Base-by-base conservation (phyloP, 148 eudicot genomes). In the Cornus suecica region DNA sequence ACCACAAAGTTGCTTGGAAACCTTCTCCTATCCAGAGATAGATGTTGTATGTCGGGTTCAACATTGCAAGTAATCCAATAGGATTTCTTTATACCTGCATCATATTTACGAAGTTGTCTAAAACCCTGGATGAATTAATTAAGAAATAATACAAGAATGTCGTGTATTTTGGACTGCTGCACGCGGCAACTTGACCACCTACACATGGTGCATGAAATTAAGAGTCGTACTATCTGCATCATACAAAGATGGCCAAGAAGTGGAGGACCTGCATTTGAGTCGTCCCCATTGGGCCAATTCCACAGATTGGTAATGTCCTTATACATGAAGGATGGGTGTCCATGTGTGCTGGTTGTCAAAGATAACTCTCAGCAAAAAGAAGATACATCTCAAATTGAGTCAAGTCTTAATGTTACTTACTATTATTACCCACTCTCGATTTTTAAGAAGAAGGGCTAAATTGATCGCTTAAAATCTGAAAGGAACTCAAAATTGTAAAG, bases 51-150 rank as follows among this genome's bases (percentile, higher is more conserved):
- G 67, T 95, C 97, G 62, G 97, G 97, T 72, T 91, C 97, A 73
- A 88, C 90, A 78, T 95, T 95, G 88, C 99, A 95, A 75, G 88
- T 90, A 78, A 91, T 88, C 89, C 93, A 91, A 81, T 92, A 95
- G 45, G 97, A 73, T 84, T 95, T 92, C 71, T 71, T 89, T 87
- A 95, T 88, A 34, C 99, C 99, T 95, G 82, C 54, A 79, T 65
- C 76, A 85, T 26, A 76, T 74, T 8, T 70, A 54, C 26, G 14
- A 48, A 26, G 34, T 26, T 24, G 69, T 24, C 42, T 25, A 58
- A 58, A 58, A 58, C 62, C 23, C 62, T 58, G 18, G 15, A 58
- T 58, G 18, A 48, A 54, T 54, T 54, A n/a, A 54, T 16, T 4
- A 4, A 11, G 14, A 7, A 45, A 48, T 48, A 48, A 48, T 48